These are phyloP conservation scores for Melastoma malabathricum DNA, from an alignment of 345 rosid genomes.

Conservation along the genomic window DNA sequence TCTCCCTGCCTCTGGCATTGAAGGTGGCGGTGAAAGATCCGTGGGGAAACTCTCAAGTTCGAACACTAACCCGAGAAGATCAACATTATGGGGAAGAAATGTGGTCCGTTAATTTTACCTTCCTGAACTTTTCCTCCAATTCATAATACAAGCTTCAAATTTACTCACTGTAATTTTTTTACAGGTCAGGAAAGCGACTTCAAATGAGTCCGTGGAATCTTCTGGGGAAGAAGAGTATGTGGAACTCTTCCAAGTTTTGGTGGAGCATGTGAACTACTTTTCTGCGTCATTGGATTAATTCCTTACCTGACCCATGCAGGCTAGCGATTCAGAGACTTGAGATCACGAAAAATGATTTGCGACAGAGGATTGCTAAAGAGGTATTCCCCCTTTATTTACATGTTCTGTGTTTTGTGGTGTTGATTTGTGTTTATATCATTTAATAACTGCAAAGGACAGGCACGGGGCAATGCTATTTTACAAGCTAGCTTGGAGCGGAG, in stretches of 20 bases:
- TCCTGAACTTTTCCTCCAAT: neutral
- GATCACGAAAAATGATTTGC: constrained; percentile 85
- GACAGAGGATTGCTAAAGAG: constrained; percentile 94
- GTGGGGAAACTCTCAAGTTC: constrained; percentile 49
- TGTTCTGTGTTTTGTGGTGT: neutral
- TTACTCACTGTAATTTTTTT: constrained; percentile 2
- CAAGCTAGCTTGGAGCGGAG: constrained; percentile 97
- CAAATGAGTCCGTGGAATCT: constrained; percentile 85
- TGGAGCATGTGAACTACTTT: neutral
- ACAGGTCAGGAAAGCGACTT: constrained; percentile 79
- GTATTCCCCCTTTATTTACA: constrained; percentile 23
- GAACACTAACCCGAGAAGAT: constrained; percentile 40
- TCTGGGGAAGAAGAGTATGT: constrained; percentile 99
- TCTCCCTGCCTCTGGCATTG: constrained; percentile 38
- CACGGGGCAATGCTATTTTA: constrained; percentile 92
- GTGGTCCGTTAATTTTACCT: constrained; percentile 39
- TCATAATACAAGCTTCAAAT: neutral
- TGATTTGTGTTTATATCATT: constrained; percentile 5
- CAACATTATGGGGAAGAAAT: constrained; percentile 91
- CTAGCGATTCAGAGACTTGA: constrained; percentile 96
- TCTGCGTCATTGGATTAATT: neutral
- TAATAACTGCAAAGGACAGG: constrained; percentile 34
- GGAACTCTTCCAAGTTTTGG: neutral
- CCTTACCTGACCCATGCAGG: constrained; percentile 25
- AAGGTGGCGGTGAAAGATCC: constrained; percentile 49